Percentiles rank a stretch among this genome's conserved stretches.
Evolutionary conservation across 2,329 filamentous ascomycete species (phyloP).

Genomic region (Neofusicoccum laricinum): DNA sequence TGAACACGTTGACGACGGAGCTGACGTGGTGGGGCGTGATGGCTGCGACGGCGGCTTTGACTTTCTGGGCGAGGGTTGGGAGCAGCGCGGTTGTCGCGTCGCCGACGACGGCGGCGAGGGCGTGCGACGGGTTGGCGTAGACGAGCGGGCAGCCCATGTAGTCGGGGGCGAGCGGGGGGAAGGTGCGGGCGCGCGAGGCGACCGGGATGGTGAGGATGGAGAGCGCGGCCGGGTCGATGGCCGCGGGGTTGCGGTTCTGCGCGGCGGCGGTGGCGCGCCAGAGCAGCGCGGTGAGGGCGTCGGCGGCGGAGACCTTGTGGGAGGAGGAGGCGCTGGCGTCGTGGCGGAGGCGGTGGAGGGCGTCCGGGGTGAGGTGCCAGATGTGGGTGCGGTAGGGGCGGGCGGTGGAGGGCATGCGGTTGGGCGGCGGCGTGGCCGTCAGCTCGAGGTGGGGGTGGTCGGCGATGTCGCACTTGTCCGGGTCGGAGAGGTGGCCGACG

Average conservation of each 20-base stretch:
- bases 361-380: conserved; percentile 29
- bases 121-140: background rate
- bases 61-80: background rate
- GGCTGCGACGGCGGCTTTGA: background rate
- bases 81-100: background rate
- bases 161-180: background rate
- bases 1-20: background rate
- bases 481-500: background rate
- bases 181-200: background rate
- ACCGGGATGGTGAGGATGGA: conserved; percentile 51
- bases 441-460: background rate
- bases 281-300: conserved; percentile 52
- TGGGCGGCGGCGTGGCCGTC: background rate
- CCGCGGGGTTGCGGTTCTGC: conserved; percentile 42
- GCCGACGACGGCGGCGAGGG: background rate
- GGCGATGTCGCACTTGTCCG: background rate
- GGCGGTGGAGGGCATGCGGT: background rate
- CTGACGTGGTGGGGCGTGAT: background rate
- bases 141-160: conserved; percentile 7
- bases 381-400: background rate
- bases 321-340: conserved; percentile 27
- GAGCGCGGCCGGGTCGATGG: conserved; percentile 18
- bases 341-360: conserved; percentile 26
- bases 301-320: conserved; percentile 42
- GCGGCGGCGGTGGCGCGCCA: conserved; percentile 50